Conservation (phyloP, 192 early-diverging fungal genomes). For the Coemansia sp. region DNA sequence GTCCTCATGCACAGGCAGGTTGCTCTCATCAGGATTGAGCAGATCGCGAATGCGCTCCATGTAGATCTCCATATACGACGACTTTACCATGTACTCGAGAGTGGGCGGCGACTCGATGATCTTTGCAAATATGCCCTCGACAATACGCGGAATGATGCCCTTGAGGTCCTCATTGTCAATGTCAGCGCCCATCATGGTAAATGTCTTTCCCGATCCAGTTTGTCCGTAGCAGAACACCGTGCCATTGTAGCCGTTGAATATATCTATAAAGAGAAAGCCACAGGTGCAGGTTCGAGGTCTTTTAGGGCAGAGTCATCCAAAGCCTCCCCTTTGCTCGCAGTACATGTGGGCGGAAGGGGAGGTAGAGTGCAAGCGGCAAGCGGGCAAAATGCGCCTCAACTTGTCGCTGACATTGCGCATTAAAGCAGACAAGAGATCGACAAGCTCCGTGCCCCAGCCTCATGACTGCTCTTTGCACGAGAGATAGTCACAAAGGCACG, state of each 20-base stretch:
- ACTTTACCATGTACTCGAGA: slow-evolving; percentile 97
- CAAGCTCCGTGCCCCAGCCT: background rate
- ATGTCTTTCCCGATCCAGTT: slow-evolving; percentile 96
- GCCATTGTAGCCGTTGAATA: slow-evolving; percentile 96
- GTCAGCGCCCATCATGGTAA: slow-evolving; percentile 96
- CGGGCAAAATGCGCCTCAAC: background rate
- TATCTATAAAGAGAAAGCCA: slow-evolving; percentile 57
- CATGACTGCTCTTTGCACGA: background rate
- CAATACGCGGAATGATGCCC: slow-evolving; percentile 96
- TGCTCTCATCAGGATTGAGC: slow-evolving; percentile 78
- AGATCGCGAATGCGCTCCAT: slow-evolving; percentile 99
- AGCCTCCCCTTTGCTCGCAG: background rate
- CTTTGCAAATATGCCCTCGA: slow-evolving; percentile 90
- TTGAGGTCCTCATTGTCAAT: slow-evolving; percentile 87
- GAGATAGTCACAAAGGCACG: background rate
- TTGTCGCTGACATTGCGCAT: background rate
- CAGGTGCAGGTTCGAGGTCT: background rate
- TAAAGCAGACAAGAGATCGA: background rate
- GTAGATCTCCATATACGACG: slow-evolving; percentile 99
- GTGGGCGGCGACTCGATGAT: slow-evolving; percentile 89
- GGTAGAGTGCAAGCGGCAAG: background rate
- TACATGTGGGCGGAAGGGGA: background rate
- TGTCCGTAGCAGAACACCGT: slow-evolving; percentile 99
- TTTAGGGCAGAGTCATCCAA: background rate
- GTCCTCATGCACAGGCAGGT: slow-evolving; percentile 96